Base-by-base conservation (phyloP, 1,284 basidiomycete genomes). In the Fomitopsis palustris region DNA sequence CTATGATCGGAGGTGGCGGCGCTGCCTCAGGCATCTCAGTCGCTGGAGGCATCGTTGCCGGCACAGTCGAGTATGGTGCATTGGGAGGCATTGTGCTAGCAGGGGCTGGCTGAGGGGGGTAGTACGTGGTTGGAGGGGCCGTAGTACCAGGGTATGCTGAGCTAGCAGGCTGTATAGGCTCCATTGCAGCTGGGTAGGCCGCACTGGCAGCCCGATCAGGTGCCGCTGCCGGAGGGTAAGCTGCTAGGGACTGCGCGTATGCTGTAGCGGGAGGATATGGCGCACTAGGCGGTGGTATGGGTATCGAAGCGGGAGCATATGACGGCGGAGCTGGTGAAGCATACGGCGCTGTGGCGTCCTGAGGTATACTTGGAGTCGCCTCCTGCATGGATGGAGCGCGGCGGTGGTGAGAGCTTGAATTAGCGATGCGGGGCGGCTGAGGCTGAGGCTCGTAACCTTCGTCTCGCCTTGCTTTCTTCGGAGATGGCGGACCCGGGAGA, bases 401-500 rank as follows among this genome's bases (percentile, higher is more conserved):
- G 21, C 29, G 33, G 25, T 54, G 52, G 25, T 25, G 17, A 19
- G 39, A 57, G 33, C n/a, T 19, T 57, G 37, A 23, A 4, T 47
- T 21, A 10, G n/a, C 25, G n/a, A 21, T 41, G 25, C 52, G 14
- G 27, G 53, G 38, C 16, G 37, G 23, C 10, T 12, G 53, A 37
- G 37, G 23, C 10, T 12, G 53, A 37, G 33, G 57, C 16, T 21
- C 42, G 9, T 27, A 16, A 31, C 43, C 33, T 25, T 25, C 55
- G 43, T 21, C 39, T n/a, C 62, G 52, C 54, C 63, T 68, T 47
- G 60, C 16, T 51, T 63, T 68, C 66, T 67, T 68, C 12, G 64
- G 56, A 2, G 65, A 61, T 21, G 68, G 63, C 14, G 63, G 63
- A 0, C 64, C 61, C 9, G 62, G 47, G 1, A 47, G 17, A 14